Evolutionary conservation across 2,329 filamentous ascomycete species (phyloP).

Genomic region (Calcarisporium arbuscula): DNA sequence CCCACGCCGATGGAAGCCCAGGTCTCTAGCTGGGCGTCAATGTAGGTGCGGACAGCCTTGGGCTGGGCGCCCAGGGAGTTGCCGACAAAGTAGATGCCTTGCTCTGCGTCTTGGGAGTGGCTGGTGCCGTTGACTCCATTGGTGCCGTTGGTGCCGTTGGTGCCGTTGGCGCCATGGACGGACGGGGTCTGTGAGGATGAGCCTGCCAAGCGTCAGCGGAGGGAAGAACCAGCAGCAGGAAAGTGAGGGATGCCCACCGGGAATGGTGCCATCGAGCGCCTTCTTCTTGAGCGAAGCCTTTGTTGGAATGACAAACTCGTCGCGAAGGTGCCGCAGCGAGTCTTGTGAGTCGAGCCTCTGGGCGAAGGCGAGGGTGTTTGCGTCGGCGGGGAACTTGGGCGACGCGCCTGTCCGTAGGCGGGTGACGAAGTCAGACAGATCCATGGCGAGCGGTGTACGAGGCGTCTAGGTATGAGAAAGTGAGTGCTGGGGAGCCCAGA

Average conservation of each 20-base stretch:
- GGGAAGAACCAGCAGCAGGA: no score
- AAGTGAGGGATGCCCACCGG: conserved; percentile 25
- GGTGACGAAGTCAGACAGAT: conserved; percentile 30
- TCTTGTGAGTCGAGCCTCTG: conserved; percentile 53
- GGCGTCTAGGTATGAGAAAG: not conserved
- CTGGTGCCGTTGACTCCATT: conserved; percentile 19
- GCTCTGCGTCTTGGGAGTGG: conserved; percentile 23
- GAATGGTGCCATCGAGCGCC: conserved; percentile 41
- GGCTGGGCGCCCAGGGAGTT: conserved; percentile 87
- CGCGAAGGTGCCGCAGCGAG: conserved; percentile 52
- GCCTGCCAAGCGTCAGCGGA: no score
- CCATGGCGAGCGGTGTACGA: conserved; percentile 30
- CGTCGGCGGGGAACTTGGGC: conserved; percentile 40
- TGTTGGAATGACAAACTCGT: conserved; percentile 72
- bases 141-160: conserved; percentile 15
- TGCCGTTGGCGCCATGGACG: conserved; percentile 12
- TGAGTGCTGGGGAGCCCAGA: no score
- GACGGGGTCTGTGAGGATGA: no score
- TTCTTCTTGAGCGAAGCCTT: conserved; percentile 63
- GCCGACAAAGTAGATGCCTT: conserved; percentile 73
- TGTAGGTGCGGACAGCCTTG: conserved; percentile 54
- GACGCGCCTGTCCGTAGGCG: conserved; percentile 33
- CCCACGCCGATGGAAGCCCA: conserved; percentile 82
- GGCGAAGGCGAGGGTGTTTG: conserved; percentile 42
- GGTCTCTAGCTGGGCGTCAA: conserved; percentile 69